Evolutionary conservation across 2,329 filamentous ascomycete genomes (phyloP), one percentile per base, ranked within the genome.

Genomic region (Colletotrichum echinochloae): DNA sequence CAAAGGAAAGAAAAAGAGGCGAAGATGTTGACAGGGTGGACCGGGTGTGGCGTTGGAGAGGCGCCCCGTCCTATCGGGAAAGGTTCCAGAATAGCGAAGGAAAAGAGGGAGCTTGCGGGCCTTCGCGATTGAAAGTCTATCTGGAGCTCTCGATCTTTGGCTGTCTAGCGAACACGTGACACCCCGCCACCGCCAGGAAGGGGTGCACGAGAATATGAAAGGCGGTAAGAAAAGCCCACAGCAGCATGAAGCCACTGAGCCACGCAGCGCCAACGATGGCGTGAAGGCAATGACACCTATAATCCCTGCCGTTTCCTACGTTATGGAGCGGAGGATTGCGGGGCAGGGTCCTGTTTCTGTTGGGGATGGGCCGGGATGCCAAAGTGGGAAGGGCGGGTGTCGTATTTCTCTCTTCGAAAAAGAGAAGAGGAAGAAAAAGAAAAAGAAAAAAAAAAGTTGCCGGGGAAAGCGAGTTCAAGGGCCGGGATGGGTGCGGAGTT

Each of bases 341-440:
- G 66, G 69, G 66, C 69, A 70, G 69, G 66, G 66, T 60, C 69
- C 51, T 71, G 69, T 71, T 71, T 71, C 69, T 71, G 69, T 71
- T 71, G 69, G 69, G 69, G 69, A 71, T 64, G 69, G 55, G 49
- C 48, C 60, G 60, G 69, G 69, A 70, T 70, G 60, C 60, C 55
- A 41, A n/a, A 71, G 60, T 71, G 65, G 65, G 65, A 70, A 61
- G 46, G 23, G 33, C 56, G 51, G 35, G 54, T 62, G 64, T 55
- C 57, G 67, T 54, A 46, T 59, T 67, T 48, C 44, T 57, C 41
- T 68, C 37, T 56, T 44, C 4, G 8, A 18, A 26, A 39, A 46
- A 49, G 55, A 49, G 23, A 64, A 49, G 14, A 30, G 37, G n/a
- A n/a, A n/a, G n/a, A n/a, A n/a, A n/a, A 60, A 55, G 9, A 35